A percentile compares a stretch with the other conserved stretches of the same genome.
phyloP scores from a whole-genome alignment of 345 rosid species.

The Reutealis trisperma region DNA sequence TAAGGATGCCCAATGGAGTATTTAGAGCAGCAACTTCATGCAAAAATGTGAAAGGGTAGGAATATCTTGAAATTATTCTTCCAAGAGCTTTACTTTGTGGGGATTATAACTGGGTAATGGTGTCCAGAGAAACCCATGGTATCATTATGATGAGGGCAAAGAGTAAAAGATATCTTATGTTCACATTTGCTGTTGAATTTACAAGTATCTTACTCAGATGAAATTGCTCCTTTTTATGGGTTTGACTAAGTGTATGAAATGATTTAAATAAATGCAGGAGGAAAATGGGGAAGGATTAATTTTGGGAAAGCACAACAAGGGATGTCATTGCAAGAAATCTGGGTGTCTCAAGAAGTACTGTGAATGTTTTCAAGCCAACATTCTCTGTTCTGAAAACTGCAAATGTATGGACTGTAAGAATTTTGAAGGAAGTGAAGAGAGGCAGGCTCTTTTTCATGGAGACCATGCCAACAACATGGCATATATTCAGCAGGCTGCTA shows the following conservation, averaged over 20 bases:
- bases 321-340: slow-evolving; percentile 98
- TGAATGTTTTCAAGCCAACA: slow-evolving; percentile 96
- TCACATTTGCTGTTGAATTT: not conserved
- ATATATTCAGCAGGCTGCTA: slow-evolving; percentile 95
- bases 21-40: not conserved
- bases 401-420: slow-evolving; percentile 97
- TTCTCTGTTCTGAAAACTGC: slow-evolving; percentile 96
- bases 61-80: not conserved
- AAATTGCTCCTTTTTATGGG: not conserved
- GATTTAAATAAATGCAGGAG: slow-evolving; percentile 52
- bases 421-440: slow-evolving; percentile 96
- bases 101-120: not conserved
- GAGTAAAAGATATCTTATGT: not conserved
- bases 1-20: not conserved
- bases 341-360: slow-evolving; percentile 99
- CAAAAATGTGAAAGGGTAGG: not conserved
- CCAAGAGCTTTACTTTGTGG: not conserved
- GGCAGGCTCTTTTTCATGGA: slow-evolving; percentile 91
- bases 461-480: slow-evolving; percentile 83
- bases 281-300: slow-evolving; percentile 71
- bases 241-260: slow-evolving; percentile 6
- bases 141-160: not conserved
- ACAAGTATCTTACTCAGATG: not conserved
- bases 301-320: slow-evolving; percentile 93
- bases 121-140: not conserved